Percentiles rank a stretch among this genome's conserved stretches.
Evolutionary conservation across 495 filamentous ascomycete genomes (phyloP).

Genomic region (Hypoxylon fuscum): DNA sequence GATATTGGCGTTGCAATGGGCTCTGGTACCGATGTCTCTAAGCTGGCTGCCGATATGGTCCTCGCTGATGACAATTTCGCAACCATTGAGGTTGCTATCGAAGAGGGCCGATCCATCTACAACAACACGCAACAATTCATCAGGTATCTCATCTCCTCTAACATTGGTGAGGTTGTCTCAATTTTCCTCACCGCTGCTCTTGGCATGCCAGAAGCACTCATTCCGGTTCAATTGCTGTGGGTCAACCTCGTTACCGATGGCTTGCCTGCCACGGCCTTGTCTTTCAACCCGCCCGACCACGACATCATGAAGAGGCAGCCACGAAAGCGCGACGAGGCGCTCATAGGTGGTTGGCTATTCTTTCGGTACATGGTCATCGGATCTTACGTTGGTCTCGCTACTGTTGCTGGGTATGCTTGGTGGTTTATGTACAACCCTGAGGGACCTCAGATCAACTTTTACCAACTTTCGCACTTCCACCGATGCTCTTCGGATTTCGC

Average conservation of each 20-base stretch:
- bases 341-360: constrained; percentile 95
- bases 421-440: constrained; percentile 98
- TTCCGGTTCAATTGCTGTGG: constrained; percentile 98
- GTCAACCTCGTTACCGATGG: constrained; percentile 99
- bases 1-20: constrained; percentile 99
- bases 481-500: constrained; percentile 86
- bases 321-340: constrained; percentile 86
- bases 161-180: constrained; percentile 99
- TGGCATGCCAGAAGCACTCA: constrained; percentile 97
- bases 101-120: constrained; percentile 98
- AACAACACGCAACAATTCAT: constrained; percentile 99
- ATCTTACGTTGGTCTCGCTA: constrained; percentile 91
- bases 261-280: constrained; percentile 93
- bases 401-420: constrained; percentile 98
- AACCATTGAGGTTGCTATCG: constrained; percentile 94
- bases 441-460: constrained; percentile 93
- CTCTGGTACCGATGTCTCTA: constrained; percentile 96
- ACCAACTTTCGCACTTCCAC: constrained; percentile 94
- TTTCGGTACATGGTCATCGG: constrained; percentile 98
- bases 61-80: constrained; percentile 99
- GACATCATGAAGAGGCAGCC: constrained; percentile 96
- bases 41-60: constrained; percentile 98
- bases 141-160: constrained; percentile 97
- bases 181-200: constrained; percentile 98
- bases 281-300: constrained; percentile 96